Percentiles rank a stretch among this genome's conserved stretches.
phyloP scores from a whole-genome alignment of 805 yeast species.

The Starmerella stigmatis region DNA sequence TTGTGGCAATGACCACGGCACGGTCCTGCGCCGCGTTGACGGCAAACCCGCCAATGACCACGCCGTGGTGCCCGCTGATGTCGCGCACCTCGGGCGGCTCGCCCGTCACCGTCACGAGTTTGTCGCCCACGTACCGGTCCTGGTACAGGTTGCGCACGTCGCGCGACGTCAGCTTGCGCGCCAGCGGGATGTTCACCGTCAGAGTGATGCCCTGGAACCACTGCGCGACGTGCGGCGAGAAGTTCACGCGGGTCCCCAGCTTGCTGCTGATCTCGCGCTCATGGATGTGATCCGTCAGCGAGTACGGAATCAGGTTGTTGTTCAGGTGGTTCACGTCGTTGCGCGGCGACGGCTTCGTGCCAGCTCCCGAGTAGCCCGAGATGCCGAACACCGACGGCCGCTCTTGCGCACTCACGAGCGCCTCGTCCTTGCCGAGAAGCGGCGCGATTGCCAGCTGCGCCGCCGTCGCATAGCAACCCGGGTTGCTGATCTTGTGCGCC shows the following conservation, averaged over 20 bases:
- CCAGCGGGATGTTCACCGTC: slow-evolving; percentile 80
- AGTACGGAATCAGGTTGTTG: slow-evolving; percentile 86
- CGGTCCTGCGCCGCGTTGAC: slow-evolving; percentile 81
- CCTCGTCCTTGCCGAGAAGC: slow-evolving; percentile 29
- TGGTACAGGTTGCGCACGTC: slow-evolving; percentile 78
- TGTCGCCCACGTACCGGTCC: slow-evolving; percentile 79
- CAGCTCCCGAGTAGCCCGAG: slow-evolving; percentile 98
- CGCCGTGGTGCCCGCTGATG: slow-evolving; percentile 88
- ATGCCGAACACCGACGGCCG: slow-evolving; percentile 86
- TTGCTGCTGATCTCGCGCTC: slow-evolving; percentile 84
- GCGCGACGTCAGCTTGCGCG: slow-evolving; percentile 55
- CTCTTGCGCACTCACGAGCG: slow-evolving; percentile 46
- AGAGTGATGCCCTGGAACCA: slow-evolving; percentile 98
- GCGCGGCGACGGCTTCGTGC: slow-evolving; percentile 95
- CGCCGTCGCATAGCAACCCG: slow-evolving; percentile 99
- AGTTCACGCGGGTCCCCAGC: slow-evolving; percentile 70
- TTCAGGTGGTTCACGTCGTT: slow-evolving; percentile 67
- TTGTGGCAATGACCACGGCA: slow-evolving; percentile 88
- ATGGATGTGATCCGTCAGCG: slow-evolving; percentile 93
- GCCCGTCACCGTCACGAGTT: slow-evolving; percentile 71
- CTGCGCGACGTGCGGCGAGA: slow-evolving; percentile 94
- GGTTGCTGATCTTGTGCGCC: slow-evolving; percentile 82
- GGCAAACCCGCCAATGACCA: slow-evolving; percentile 90
- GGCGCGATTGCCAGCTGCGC: slow-evolving; percentile 92
- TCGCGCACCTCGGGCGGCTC: slow-evolving; percentile 91